Evolutionary conservation across 2,329 filamentous ascomycete species (phyloP).

Genomic region (Colletotrichum sp.): DNA sequence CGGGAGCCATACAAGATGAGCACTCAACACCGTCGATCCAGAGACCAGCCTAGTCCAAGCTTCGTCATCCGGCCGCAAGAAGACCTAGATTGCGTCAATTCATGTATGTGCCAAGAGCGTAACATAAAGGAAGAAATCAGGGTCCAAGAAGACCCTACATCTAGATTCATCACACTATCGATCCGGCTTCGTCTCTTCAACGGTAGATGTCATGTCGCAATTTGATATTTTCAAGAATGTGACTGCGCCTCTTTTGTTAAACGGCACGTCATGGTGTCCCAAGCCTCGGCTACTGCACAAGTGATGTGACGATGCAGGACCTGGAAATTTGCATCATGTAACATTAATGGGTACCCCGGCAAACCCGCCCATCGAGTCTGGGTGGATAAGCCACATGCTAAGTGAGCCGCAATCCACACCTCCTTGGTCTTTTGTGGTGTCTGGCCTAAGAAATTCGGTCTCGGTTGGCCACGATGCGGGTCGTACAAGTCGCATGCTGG

Average conservation of each 20-base stretch:
- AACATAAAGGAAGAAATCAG: neutral
- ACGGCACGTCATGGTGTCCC: neutral
- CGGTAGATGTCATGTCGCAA: neutral
- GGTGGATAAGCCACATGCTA: neutral
- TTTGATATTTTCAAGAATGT: neutral
- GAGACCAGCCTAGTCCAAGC: no score
- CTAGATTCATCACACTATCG: neutral
- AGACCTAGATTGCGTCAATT: neutral
- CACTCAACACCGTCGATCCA: neutral
- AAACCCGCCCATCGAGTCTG: neutral
- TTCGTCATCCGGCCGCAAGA: neutral
- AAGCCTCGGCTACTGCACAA: neutral
- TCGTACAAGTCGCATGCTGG: neutral
- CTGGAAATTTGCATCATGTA: neutral
- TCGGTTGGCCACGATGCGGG: neutral
- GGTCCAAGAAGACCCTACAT: neutral
- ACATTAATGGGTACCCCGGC: neutral
- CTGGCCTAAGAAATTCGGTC: neutral
- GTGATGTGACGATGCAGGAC: neutral
- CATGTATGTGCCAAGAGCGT: neutral
- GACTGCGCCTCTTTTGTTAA: neutral
- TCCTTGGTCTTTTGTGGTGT: neutral
- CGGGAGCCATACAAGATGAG: neutral
- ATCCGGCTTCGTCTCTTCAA: neutral
- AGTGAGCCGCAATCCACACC: neutral